Percentiles rank a stretch among this genome's conserved stretches.
phyloP scores from a whole-genome alignment of 805 yeast genomes.

The Candida maesae region DNA sequence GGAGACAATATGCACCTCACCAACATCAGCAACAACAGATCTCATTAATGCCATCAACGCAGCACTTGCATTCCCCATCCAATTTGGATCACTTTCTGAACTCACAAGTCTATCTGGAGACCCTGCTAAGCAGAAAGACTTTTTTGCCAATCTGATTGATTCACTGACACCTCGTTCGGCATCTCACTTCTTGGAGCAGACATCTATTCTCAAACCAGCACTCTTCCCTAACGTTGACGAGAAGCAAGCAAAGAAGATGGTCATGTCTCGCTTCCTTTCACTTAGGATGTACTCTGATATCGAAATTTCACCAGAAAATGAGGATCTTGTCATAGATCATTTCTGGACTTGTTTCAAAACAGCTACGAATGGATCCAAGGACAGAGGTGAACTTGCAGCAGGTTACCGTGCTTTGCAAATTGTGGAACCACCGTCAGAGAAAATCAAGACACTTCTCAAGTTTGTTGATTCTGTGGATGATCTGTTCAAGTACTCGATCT shows the following conservation, averaged over 20 bases:
- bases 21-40: not conserved
- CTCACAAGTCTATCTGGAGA: constrained; percentile 8
- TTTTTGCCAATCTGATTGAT: constrained; percentile 8
- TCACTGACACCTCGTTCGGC: constrained; percentile 11
- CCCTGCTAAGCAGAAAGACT: constrained; percentile 6
- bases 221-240: constrained; percentile 14
- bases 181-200: constrained; percentile 5
- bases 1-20: not conserved
- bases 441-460: constrained; percentile 16
- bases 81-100: constrained; percentile 6
- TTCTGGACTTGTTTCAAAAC: constrained; percentile 41
- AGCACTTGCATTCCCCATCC: constrained; percentile 12
- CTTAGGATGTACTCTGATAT: constrained; percentile 28
- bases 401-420: constrained; percentile 30
- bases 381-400: constrained; percentile 37
- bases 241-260: constrained; percentile 14
- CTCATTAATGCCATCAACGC: constrained; percentile 6
- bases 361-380: constrained; percentile 38
- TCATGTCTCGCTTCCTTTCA: constrained; percentile 27
- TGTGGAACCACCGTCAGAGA: constrained; percentile 14
- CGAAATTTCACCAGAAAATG: constrained; percentile 9
- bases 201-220: constrained; percentile 8
- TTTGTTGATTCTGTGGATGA: constrained; percentile 27
- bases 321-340: constrained; percentile 25
- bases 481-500: constrained; percentile 29